These are phyloP conservation scores for Pseudohyphozyma bogoriensis DNA, from an alignment of 768 basidiomycete species.

Conservation along the genomic window DNA sequence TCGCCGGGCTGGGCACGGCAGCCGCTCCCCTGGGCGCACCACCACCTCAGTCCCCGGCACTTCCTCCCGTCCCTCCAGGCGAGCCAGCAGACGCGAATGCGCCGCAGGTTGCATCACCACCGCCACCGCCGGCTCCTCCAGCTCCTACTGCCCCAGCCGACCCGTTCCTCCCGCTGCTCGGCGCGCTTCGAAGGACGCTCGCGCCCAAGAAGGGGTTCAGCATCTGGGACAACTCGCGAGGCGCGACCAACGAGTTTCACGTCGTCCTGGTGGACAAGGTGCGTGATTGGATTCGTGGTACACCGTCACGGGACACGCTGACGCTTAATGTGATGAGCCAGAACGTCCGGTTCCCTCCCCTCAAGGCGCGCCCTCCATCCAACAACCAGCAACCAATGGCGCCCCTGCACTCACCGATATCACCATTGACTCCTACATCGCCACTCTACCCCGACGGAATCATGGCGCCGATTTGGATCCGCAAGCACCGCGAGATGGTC, in stretches of 20 bases:
- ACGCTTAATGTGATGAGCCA: constrained; percentile 26
- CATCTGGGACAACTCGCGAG: constrained; percentile 35
- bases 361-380: constrained; percentile 54
- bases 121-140: constrained; percentile 31
- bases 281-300: constrained; percentile 20
- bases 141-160: constrained; percentile 43
- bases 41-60: constrained; percentile 27
- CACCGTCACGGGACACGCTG: not conserved
- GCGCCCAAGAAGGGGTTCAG: constrained; percentile 33
- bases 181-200: constrained; percentile 61
- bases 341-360: constrained; percentile 73
- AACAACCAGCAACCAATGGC: constrained; percentile 42
- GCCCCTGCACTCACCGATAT: constrained; percentile 70
- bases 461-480: constrained; percentile 94
- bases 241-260: constrained; percentile 51
- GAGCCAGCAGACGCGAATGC: not conserved
- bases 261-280: constrained; percentile 74
- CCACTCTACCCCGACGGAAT: constrained; percentile 90
- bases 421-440: constrained; percentile 75
- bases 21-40: not conserved
- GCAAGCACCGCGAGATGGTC: constrained; percentile 83
- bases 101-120: constrained; percentile 19
- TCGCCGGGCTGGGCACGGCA: constrained; percentile 60
- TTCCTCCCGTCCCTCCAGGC: not conserved
- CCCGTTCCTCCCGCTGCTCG: constrained; percentile 49